Base-by-base conservation (phyloP, 164 flowering plant genomes). In the Tinospora cordifolia region DNA sequence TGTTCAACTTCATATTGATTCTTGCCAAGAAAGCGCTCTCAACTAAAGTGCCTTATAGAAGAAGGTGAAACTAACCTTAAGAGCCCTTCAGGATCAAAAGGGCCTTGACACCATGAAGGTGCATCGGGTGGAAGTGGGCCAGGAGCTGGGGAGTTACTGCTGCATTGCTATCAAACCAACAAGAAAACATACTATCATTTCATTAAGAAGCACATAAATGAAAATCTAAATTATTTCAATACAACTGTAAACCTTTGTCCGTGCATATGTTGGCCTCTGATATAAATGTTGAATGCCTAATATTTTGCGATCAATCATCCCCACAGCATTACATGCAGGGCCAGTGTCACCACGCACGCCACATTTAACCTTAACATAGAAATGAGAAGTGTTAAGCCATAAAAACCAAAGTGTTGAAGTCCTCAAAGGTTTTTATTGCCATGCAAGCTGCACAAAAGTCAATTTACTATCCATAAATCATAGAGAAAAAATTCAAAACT, bases 281-380 rank as follows among this genome's bases (percentile, higher is more conserved):
- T 90, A 87, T 39, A 90, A 69, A 77, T 89, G 97, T 41, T 80
- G 79, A 79, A 86, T 72, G 39, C 97, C 97, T 65, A 90, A 62
- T 63, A 89, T 25, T 68, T 66, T 78, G 13, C 92, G 89, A 72
- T 90, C 93, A 60, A 90, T 79, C 92, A 87, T 85, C 68, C 90
- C 97, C 69, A 79, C 89, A 72, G 85, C 88, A 84, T 88, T 90
- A 68, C 96, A 90, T n/a, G 84, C 91, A 62, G 96, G 96, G 60
- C 87, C 87, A 39, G 90, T 87, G 68, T 87, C 86, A 49, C 87
- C 90, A 14, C 91, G 77, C 14, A 84, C 87, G 54, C 88, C 92
- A 77, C 97, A 90, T 81, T 87, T 84, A 72, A 89, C 97, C 90
- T 86, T 59, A 22, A 51, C 47, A 76, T 15, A 46, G 22, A 70